Evolutionary conservation across 192 early-diverging fungal genomes (phyloP).

Genomic region (Coemansia sp.): DNA sequence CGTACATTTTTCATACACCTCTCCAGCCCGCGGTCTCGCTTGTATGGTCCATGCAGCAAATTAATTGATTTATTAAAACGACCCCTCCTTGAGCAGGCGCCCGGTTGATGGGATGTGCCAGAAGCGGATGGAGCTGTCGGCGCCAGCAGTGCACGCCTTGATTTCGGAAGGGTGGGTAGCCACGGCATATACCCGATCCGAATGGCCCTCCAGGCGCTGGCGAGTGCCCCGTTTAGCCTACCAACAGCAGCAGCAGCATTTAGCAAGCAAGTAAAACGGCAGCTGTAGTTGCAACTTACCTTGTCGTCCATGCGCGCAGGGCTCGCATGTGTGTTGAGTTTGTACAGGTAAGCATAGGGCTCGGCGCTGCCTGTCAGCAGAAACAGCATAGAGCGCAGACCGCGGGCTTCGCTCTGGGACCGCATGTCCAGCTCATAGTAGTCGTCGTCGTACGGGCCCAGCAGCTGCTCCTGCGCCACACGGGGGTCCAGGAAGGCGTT

Average conservation of each 20-base stretch:
- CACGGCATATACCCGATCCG: slow-evolving; percentile 89
- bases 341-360: slow-evolving; percentile 66
- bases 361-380: slow-evolving; percentile 68
- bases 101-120: slow-evolving; percentile 52
- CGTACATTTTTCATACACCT: background rate
- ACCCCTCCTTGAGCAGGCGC: slow-evolving; percentile 43
- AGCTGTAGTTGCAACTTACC: slow-evolving; percentile 21
- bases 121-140: slow-evolving; percentile 43
- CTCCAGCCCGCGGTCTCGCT: slow-evolving; percentile 4
- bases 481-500: slow-evolving; percentile 68
- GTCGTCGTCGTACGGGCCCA: slow-evolving; percentile 47
- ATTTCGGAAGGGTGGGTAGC: slow-evolving; percentile 88
- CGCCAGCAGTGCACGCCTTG: slow-evolving; percentile 53
- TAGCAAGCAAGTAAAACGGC: background rate
- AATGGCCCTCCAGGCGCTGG: slow-evolving; percentile 88
- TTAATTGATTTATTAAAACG: background rate
- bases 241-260: background rate
- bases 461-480: slow-evolving; percentile 45
- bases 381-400: slow-evolving; percentile 52
- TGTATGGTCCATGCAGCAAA: background rate
- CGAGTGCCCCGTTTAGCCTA: slow-evolving; percentile 43
- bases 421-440: slow-evolving; percentile 52
- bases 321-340: slow-evolving; percentile 39
- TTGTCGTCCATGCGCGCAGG: slow-evolving; percentile 42
- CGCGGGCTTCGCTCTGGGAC: slow-evolving; percentile 46